Percentiles rank a stretch among this genome's conserved stretches.
Conservation (phyloP, 805 yeast species). For the Wickerhamomyces tratensis region DNA sequence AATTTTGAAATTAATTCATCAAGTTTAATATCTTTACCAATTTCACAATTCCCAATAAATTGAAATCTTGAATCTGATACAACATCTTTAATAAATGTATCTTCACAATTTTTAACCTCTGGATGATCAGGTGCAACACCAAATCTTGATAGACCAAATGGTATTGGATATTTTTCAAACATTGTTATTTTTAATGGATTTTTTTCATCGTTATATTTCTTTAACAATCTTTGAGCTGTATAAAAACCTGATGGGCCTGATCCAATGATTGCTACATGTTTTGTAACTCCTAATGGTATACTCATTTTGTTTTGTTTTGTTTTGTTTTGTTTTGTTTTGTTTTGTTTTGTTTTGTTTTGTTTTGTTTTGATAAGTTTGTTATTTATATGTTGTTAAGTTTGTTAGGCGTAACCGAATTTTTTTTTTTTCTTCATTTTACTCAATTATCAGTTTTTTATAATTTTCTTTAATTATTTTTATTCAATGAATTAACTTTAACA, state of each 20-base stretch:
- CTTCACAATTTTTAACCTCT: conserved; percentile 76
- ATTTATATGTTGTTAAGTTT: too few species aligned
- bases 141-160: conserved; percentile 82
- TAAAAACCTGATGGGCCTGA: conserved; percentile 97
- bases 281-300: too few species aligned
- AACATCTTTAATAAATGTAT: conserved; percentile 50
- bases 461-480: too few species aligned
- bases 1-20: conserved; percentile 41
- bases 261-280: too few species aligned
- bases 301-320: too few species aligned
- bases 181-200: conserved; percentile 41
- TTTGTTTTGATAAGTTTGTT: too few species aligned
- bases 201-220: conserved; percentile 26
- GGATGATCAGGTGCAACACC: conserved; percentile 99
- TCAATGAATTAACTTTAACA: too few species aligned
- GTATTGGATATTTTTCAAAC: conserved; percentile 80
- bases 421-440: too few species aligned
- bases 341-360: too few species aligned
- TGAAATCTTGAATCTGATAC: conserved; percentile 28
- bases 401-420: too few species aligned
- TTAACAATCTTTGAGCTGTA: conserved; percentile 66
- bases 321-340: too few species aligned
- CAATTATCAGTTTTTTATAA: too few species aligned
- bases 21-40: conserved; percentile 57
- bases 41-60: conserved; percentile 62